phyloP scores from a whole-genome alignment of 768 basidiomycete species.

The Russula sp. region DNA sequence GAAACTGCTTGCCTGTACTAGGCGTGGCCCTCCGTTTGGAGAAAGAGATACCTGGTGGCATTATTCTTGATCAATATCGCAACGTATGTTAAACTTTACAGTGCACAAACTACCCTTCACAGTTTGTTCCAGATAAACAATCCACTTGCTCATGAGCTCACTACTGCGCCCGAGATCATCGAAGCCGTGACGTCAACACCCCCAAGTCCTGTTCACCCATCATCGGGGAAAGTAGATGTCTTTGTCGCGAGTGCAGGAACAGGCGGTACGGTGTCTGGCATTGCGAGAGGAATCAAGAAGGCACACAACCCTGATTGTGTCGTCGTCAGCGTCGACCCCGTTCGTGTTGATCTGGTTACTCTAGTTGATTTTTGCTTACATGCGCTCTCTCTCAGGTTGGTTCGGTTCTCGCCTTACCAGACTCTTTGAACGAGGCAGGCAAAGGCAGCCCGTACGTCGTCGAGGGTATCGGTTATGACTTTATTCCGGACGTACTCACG shows the following conservation, averaged over 20 bases:
- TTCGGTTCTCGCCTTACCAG: constrained; percentile 79
- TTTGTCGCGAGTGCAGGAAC: constrained; percentile 89
- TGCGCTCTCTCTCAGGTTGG: constrained; percentile 55
- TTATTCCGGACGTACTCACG: constrained; percentile 82
- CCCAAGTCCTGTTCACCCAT: constrained; percentile 53
- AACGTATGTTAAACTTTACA: constrained; percentile 50
- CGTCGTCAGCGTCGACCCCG: constrained; percentile 90
- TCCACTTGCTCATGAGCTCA: constrained; percentile 85
- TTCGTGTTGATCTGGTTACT: constrained; percentile 41
- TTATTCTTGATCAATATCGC: constrained; percentile 92
- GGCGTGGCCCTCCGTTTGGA: constrained; percentile 81
- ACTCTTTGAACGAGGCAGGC: constrained; percentile 54
- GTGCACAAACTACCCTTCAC: constrained; percentile 12
- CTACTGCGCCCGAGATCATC: constrained; percentile 91
- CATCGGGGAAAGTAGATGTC: constrained; percentile 74
- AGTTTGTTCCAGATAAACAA: constrained; percentile 59
- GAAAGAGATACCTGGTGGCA: constrained; percentile 72
- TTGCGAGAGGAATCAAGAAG: constrained; percentile 76
- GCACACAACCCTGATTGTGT: constrained; percentile 67
- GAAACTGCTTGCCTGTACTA: constrained; percentile 57
- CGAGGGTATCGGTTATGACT: constrained; percentile 98
- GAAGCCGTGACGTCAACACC: constrained; percentile 67
- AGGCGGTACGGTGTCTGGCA: constrained; percentile 91
- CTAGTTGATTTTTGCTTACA: background rate
- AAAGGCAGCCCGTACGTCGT: constrained; percentile 63